These are phyloP conservation scores for Candida parachauliodes DNA, from an alignment of 805 yeast genomes.

Conservation along the genomic window DNA sequence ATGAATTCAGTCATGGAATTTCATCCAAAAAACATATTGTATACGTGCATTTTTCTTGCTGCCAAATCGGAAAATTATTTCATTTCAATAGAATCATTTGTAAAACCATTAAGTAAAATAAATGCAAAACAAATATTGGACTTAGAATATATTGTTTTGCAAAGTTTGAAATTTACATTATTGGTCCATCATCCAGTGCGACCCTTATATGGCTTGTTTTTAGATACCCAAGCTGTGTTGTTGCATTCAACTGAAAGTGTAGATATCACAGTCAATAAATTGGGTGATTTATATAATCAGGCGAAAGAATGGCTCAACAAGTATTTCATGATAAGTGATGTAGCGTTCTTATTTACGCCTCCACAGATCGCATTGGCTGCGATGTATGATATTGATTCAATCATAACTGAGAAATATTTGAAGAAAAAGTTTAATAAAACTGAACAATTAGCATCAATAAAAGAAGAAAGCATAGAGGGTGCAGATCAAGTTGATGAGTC, in stretches of 20 bases:
- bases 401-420: slow-evolving; percentile 63
- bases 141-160: slow-evolving; percentile 74
- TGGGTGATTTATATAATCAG: slow-evolving; percentile 67
- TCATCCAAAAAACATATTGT: slow-evolving; percentile 79
- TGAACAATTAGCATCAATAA: slow-evolving; percentile 10
- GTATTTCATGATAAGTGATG: slow-evolving; percentile 69
- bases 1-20: slow-evolving; percentile 79
- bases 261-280: slow-evolving; percentile 47
- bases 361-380: slow-evolving; percentile 95
- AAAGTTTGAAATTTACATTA: slow-evolving; percentile 72
- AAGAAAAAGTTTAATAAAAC: slow-evolving; percentile 50
- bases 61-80: slow-evolving; percentile 92
- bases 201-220: slow-evolving; percentile 90
- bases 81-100: slow-evolving; percentile 78
- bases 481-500: slow-evolving; percentile 6
- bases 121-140: slow-evolving; percentile 65
- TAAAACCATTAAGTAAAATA: slow-evolving; percentile 64
- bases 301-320: slow-evolving; percentile 66
- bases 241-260: slow-evolving; percentile 38
- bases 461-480: slow-evolving; percentile 11
- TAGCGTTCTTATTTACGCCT: slow-evolving; percentile 75
- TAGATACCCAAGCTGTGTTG: slow-evolving; percentile 71
- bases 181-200: slow-evolving; percentile 84
- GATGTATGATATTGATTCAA: slow-evolving; percentile 62
- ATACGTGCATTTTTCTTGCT: slow-evolving; percentile 75